Percentiles rank a stretch among this genome's conserved stretches.
phyloP scores from a whole-genome alignment of 768 basidiomycete genomes.

The Lentinula sp. region DNA sequence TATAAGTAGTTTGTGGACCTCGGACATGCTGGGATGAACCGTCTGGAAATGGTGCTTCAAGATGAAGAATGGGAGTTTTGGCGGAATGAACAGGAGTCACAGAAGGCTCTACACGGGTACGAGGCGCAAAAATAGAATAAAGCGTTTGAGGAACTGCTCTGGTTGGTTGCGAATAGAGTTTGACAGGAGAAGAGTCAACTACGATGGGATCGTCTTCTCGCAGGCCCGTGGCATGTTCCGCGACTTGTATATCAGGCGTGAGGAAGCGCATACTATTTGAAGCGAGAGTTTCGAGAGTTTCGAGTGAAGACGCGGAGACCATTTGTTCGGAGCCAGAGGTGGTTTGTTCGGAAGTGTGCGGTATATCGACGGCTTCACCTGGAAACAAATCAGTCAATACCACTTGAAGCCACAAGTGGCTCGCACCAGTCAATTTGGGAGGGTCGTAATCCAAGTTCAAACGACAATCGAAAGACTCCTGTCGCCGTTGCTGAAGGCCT shows the following conservation, averaged over 20 bases:
- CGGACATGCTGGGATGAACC: conserved; percentile 53
- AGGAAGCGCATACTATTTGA: not conserved
- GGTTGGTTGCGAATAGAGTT: conserved; percentile 12
- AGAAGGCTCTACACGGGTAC: conserved; percentile 7
- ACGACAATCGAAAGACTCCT: not conserved
- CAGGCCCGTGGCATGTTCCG: conserved; percentile 14
- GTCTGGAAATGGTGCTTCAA: conserved; percentile 42
- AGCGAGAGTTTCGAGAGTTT: not conserved
- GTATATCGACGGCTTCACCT: not conserved
- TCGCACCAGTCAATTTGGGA: not conserved
- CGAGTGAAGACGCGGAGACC: not conserved
- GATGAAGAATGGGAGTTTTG: not conserved
- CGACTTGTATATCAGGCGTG: not conserved
- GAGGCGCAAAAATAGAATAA: conserved; percentile 42
- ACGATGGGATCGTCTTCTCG: conserved; percentile 37
- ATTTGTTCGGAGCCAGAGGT: not conserved
- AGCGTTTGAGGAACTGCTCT: conserved; percentile 20
- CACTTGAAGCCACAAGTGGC: no score
- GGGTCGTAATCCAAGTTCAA: not conserved
- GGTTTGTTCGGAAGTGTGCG: not conserved
- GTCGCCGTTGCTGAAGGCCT: not conserved
- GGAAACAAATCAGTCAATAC: no score
- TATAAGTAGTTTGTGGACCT: conserved; percentile 43
- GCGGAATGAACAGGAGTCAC: not conserved
- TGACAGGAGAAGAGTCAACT: conserved; percentile 33